Base-by-base conservation (phyloP, 371 early-diverging fungal genomes). In the Mortierella sp. region DNA sequence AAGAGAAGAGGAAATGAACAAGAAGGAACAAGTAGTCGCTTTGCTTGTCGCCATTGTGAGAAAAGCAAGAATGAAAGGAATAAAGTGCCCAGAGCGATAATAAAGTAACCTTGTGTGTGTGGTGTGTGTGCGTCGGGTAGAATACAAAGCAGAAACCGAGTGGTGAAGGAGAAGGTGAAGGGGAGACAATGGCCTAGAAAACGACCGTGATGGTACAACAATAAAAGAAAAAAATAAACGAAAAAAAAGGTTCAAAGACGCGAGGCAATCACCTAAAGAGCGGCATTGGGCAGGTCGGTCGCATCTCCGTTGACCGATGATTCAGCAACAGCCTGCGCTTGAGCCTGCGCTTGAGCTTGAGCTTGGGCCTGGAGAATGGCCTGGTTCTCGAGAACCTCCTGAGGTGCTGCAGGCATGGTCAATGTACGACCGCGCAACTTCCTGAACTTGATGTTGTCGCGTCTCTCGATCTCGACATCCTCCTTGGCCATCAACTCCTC, bases 351-450 rank as follows among this genome's bases (percentile, higher is more conserved):
- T 63, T 63, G 63, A 5, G 63, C 63, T 18, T 63, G 63, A 1
- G 63, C 63, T 35, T 32, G 35, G 5, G 63, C 63, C 35, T 63
- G 63, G 35, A 43, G 44, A 11, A 27, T 38, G 12, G 76, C 56
- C 27, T 54, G 56, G 48, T 72, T 81, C 32, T 27, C 35, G 35
- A 81, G 54, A 41, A 21, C 75, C 18, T 83, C 84, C 55, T 80
- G 80, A n/a, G 83, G 83, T 35, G 83, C 75, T 24, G 80, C 84
- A 11, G 85, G 85, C 85, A 85, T 85, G 2, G 81, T 82, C 71
- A 85, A 51, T 2, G 82, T 81, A 10, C 85, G 79, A n/a, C 85
- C 85, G 6, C 85, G 73, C 49, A 85, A 70, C 48, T 81, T 81
- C 55, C 85, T 78, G 72, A 85, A 85, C 75, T 85, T 85, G 77